Evolutionary conservation across 2,329 filamentous ascomycete genomes (phyloP).

Genomic region (Parastagonospora nodorum): DNA sequence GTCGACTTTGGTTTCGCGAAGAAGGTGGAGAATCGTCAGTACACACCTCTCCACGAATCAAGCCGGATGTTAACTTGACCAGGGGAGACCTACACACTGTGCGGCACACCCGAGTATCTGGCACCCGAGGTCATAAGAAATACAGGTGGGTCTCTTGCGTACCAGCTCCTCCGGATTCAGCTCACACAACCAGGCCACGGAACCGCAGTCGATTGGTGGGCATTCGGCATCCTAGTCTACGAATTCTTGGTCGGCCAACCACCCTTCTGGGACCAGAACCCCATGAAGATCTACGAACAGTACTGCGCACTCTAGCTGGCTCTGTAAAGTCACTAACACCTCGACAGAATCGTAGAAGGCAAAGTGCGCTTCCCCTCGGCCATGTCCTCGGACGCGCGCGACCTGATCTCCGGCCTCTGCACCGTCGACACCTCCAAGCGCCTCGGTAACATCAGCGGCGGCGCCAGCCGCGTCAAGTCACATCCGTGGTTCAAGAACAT

Average conservation of each 20-base stretch:
- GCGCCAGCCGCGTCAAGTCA: slow-evolving; percentile 71
- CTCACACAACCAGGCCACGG: slow-evolving; percentile 58
- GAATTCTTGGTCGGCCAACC: slow-evolving; percentile 85
- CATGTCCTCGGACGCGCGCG: slow-evolving; percentile 71
- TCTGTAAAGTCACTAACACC: background rate
- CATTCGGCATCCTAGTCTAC: slow-evolving; percentile 80
- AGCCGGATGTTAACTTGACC: slow-evolving; percentile 11
- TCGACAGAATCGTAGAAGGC: slow-evolving; percentile 73
- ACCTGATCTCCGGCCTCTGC: slow-evolving; percentile 77
- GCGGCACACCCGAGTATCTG: slow-evolving; percentile 82
- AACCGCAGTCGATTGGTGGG: slow-evolving; percentile 85
- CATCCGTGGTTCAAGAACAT: slow-evolving; percentile 77
- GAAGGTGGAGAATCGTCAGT: slow-evolving; percentile 66
- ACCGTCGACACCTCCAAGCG: slow-evolving; percentile 78
- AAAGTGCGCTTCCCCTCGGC: slow-evolving; percentile 73
- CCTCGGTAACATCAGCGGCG: slow-evolving; percentile 78
- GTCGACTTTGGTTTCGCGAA: slow-evolving; percentile 89
- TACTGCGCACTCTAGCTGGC: slow-evolving; percentile 23
- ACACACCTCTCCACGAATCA: background rate
- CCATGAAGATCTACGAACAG: slow-evolving; percentile 83
- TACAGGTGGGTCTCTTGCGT: slow-evolving; percentile 58
- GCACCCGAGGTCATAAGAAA: slow-evolving; percentile 85
- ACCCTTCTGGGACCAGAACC: slow-evolving; percentile 85
- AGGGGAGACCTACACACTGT: slow-evolving; percentile 80
- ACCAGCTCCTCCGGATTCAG: slow-evolving; percentile 3